Base-by-base conservation (phyloP, 2,329 filamentous ascomycete species). In the Zymoseptoria tritici region DNA sequence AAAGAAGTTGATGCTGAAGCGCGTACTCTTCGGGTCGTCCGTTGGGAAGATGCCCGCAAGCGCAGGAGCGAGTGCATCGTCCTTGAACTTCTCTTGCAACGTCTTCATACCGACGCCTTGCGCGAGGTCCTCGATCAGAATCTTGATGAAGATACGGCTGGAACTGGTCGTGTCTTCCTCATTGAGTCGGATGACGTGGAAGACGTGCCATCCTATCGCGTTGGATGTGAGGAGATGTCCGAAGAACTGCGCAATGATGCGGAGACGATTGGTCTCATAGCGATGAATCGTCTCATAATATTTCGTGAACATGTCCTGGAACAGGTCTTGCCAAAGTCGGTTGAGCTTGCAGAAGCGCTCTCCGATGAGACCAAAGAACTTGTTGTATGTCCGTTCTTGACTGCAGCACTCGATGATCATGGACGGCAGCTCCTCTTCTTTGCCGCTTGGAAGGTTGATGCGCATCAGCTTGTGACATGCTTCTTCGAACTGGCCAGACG, bases 1-100 rank as follows among this genome's bases (percentile, higher is more conserved):
- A 75, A 99, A 97, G 81, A 97, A 99, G 77, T 99, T 99, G 85
- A 99, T 96, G 55, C 92, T 90, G 80, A 99, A 99, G 57, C 93
- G 86, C 49, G 92, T 91, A 75, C 97, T 94, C 71, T 90, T 87
- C 22, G 91, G 85, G 70, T 91, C 90, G 73, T 97, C 92, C 62
- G 81, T 87, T 0, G 94, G 94, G 80, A 99, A 97, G 51, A 99
- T 79, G 29, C 93, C 93, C 49, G 87, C 85, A 60, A 97, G 85
- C 72, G 84, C 89, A 55, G 91, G 85, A 62, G 87, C 86, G 49
- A 97, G 80, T 55, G 85, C 82, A 51, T 94, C 89, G 67, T 96
- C 91, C 65, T 82, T 85, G 76, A 97, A 82, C 19, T 89, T 85
- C 52, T 86, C 83, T 67, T 88, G 86, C 56, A 99, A 77, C 70